Evolutionary conservation across 176 grass and related monocot genomes (phyloP).

Genomic region (Leersia perrieri): DNA sequence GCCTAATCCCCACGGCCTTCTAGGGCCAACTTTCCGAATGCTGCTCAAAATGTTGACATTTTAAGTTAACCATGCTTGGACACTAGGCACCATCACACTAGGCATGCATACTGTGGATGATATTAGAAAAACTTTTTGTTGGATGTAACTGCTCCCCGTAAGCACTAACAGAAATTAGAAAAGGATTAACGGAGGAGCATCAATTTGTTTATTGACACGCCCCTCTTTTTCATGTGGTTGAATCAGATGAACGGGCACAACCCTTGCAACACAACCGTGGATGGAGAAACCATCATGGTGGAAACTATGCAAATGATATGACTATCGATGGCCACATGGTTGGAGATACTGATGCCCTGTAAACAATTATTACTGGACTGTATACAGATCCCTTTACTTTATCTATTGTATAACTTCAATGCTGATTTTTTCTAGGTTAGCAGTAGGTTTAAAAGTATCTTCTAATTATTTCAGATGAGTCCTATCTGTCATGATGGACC

Average conservation of each 20-base stretch:
- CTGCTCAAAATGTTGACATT: neutral
- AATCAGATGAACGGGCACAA: slow-evolving; percentile 33
- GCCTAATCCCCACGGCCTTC: neutral
- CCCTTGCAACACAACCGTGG: slow-evolving; percentile 42
- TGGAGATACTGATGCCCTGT: slow-evolving; percentile 18
- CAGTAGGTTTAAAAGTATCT: slow-evolving; percentile 5
- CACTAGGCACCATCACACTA: neutral
- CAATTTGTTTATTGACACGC: slow-evolving; percentile 1
- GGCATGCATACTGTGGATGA: neutral
- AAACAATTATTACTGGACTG: slow-evolving; percentile 25
- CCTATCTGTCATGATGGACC: neutral
- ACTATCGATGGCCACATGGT: neutral
- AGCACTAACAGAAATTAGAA: neutral
- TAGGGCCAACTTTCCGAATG: neutral
- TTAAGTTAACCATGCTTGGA: neutral
- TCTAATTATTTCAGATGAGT: slow-evolving; percentile 17
- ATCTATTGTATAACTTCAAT: slow-evolving; percentile 18
- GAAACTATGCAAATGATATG: slow-evolving; percentile 35
- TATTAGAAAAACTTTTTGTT: neutral
- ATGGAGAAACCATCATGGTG: slow-evolving; percentile 34
- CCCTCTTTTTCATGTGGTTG: neutral
- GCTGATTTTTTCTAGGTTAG: slow-evolving; percentile 33
- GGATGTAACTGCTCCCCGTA: neutral
- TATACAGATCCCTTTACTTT: slow-evolving; percentile 21
- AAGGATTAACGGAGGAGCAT: neutral